These are phyloP conservation scores for Geotrichum fermentans DNA, from an alignment of 1,139 yeast genomes.

Conservation along the genomic window DNA sequence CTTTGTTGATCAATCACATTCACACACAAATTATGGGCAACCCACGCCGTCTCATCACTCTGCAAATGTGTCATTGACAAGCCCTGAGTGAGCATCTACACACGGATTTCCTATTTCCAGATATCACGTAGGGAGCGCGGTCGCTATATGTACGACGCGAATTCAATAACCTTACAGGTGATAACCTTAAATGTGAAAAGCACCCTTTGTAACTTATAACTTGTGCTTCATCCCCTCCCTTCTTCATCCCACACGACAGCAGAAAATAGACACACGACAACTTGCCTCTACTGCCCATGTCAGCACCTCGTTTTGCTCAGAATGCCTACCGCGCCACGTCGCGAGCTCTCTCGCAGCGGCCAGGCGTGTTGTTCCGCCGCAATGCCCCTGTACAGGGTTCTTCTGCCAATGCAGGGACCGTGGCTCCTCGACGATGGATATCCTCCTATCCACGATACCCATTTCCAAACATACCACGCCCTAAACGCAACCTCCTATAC, in stretches of 20 bases:
- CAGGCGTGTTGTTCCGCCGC: slow-evolving; percentile 3
- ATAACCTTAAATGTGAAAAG: not conserved
- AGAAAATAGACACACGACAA: too few species aligned
- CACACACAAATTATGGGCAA: too few species aligned
- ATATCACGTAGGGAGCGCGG: too few species aligned
- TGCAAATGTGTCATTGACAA: too few species aligned
- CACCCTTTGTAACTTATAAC: not conserved
- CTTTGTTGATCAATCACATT: too few species aligned
- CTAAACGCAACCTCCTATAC: slow-evolving; percentile 55
- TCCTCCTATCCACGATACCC: slow-evolving; percentile 34
- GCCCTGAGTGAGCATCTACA: too few species aligned
- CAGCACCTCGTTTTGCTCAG: slow-evolving; percentile 28
- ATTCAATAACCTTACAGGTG: too few species aligned
- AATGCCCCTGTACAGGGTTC: slow-evolving; percentile 20
- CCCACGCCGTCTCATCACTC: too few species aligned
- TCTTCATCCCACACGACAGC: not conserved
- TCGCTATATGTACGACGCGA: too few species aligned
- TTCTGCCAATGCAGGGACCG: not conserved
- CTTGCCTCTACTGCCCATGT: too few species aligned
- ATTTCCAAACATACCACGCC: slow-evolving; percentile 61
- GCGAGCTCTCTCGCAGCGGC: not conserved
- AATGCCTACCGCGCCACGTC: slow-evolving; percentile 21
- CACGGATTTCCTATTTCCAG: too few species aligned
- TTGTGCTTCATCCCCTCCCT: not conserved
- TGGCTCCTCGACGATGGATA: slow-evolving; percentile 1